Conservation (phyloP, 2,329 filamentous ascomycete species). For the Talaromyces sp. region DNA sequence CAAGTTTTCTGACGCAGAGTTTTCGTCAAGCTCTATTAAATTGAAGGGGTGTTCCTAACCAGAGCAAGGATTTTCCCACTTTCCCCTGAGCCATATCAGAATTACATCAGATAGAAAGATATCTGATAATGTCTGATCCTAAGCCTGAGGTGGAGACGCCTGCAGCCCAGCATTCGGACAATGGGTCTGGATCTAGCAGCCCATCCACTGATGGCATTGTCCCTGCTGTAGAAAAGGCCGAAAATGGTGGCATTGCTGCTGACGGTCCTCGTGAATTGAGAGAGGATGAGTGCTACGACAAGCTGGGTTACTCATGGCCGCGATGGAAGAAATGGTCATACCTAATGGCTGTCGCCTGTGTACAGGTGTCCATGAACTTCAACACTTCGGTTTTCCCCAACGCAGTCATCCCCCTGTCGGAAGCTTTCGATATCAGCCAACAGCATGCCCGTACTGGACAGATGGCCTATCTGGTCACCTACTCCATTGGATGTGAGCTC, state of each 20-base stretch:
- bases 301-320: conserved; percentile 64
- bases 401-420: conserved; percentile 62
- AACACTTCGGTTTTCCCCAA: conserved; percentile 72
- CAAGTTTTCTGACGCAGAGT: background rate
- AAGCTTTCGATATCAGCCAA: conserved; percentile 66
- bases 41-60: background rate
- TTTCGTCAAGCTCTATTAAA: background rate
- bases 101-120: background rate
- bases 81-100: background rate
- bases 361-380: conserved; percentile 75
- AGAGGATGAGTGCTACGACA: conserved; percentile 62
- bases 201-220: background rate
- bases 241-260: conserved; percentile 2
- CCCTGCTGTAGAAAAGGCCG: conserved; percentile 22
- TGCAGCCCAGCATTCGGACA: background rate
- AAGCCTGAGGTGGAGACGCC: background rate
- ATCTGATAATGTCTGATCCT: conserved; percentile 4
- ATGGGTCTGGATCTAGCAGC: background rate
- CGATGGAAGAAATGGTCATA: conserved; percentile 24
- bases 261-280: conserved; percentile 40
- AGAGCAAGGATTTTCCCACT: background rate
- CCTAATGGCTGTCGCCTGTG: conserved; percentile 32
- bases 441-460: conserved; percentile 70
- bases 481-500: conserved; percentile 79
- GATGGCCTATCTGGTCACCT: conserved; percentile 72